Evolutionary conservation across 2,329 filamentous ascomycete species (phyloP).

Genomic region (Erysiphe pisi): DNA sequence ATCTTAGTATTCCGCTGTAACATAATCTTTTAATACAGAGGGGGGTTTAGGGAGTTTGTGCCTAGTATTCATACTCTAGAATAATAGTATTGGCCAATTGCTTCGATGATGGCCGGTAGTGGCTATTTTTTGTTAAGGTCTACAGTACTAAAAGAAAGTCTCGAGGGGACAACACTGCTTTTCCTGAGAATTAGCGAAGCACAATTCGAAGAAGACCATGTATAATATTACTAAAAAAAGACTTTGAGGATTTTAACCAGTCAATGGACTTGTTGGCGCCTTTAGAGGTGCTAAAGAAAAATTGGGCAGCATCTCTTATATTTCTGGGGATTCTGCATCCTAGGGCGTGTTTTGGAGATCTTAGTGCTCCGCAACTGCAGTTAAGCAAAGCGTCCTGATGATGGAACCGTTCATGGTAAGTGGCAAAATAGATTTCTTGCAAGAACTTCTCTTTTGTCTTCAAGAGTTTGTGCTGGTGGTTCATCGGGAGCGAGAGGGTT

Average conservation of each 20-base stretch:
- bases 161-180: no score
- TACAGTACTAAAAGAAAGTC: no score
- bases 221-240: neutral
- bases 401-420: neutral
- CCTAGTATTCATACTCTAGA: no score
- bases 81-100: no score
- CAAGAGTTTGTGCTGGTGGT: neutral
- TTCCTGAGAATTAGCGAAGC: no score
- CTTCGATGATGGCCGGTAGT: no score
- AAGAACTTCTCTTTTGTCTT: slow-evolving; percentile 10
- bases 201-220: no score
- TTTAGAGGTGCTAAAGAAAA: neutral
- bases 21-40: no score
- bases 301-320: neutral
- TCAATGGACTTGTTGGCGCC: neutral
- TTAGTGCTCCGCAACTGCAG: neutral
- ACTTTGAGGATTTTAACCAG: neutral
- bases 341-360: neutral
- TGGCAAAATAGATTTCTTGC: neutral
- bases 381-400: neutral
- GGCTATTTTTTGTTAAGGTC: no score
- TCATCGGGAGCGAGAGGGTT: neutral
- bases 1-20: no score
- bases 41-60: no score
- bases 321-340: neutral